Conservation (phyloP, 495 filamentous ascomycete genomes). For the Penicillium fimorum region DNA sequence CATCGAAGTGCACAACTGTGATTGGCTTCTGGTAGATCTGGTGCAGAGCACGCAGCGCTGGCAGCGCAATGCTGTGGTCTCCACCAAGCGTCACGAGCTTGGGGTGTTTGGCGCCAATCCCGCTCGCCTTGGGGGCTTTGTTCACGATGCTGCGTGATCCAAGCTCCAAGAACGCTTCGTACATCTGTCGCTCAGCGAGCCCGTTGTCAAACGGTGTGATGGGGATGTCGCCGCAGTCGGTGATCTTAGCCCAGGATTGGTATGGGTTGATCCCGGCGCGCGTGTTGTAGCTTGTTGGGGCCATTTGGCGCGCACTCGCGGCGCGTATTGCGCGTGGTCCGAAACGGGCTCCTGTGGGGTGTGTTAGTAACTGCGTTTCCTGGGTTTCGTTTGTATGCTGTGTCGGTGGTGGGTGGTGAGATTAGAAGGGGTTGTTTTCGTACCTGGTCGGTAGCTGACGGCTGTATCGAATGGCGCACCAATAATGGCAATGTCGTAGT, state of each 20-base stretch:
- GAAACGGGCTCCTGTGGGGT: slow-evolving; percentile 65
- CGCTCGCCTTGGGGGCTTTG: slow-evolving; percentile 31
- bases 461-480: slow-evolving; percentile 86
- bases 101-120: slow-evolving; percentile 50
- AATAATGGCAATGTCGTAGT: slow-evolving; percentile 77
- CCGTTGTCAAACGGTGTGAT: slow-evolving; percentile 76
- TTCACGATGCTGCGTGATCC: slow-evolving; percentile 49
- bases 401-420: slow-evolving; percentile 1
- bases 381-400: slow-evolving; percentile 22
- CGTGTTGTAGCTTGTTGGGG: slow-evolving; percentile 73
- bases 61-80: slow-evolving; percentile 76
- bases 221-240: slow-evolving; percentile 85
- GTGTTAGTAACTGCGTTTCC: slow-evolving; percentile 36
- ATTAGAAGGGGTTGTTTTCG: slow-evolving; percentile 9
- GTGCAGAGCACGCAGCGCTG: slow-evolving; percentile 69
- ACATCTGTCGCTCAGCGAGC: slow-evolving; percentile 74
- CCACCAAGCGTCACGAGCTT: slow-evolving; percentile 78
- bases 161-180: slow-evolving; percentile 66
- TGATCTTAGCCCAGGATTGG: slow-evolving; percentile 65
- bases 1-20: slow-evolving; percentile 83
- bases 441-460: slow-evolving; percentile 74
- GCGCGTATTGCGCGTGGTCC: slow-evolving; percentile 80
- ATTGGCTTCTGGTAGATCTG: slow-evolving; percentile 68
- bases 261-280: slow-evolving; percentile 78
- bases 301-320: slow-evolving; percentile 69